Base-by-base conservation (phyloP, 108 stramenopile species). In the Cyclotella baltica region DNA sequence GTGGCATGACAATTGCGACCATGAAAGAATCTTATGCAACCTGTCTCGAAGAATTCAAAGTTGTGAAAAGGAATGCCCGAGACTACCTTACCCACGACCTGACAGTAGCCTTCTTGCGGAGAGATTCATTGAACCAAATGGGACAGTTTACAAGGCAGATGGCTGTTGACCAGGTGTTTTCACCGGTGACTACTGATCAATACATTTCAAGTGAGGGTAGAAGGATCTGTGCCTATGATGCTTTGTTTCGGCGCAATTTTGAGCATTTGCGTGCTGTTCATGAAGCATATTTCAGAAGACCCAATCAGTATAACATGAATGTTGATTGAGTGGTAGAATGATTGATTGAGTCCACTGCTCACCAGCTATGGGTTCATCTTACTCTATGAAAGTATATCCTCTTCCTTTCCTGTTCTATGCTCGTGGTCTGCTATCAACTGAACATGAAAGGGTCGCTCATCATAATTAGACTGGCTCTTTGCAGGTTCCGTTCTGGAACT, bases 31-130 rank as follows among this genome's bases (percentile, higher is more conserved):
- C 36, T 23, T 78, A 47, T 51, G 64, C 47, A 18, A 30, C 62
- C 25, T 78, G 69, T 23, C 30, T 40, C 33, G 77, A 78, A 78
- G 77, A 78, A 63, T 83, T 78, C 46, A 63, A 61, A 28, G 72
- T 37, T 18, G 67, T 78, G 70, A 83, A 83, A 37, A 73, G 40
- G 40, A 83, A 83, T 70, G 82, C 72, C 53, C 64, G 43, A 33
- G 82, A 83, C 38, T 83, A 83, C 25, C 58, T 83, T 16, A 53
- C 43, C 15, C 36, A 65, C 0, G 53, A 64, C 10, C 67, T 73
- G 53, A 70, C 69, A 16, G 47, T 36, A 16, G 62, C 36, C 18
- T 81, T 75, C 47, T 55, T 81, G 16, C 73, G 69, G 23, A 68
- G 73, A 16, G 80, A 81, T 55, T 37, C 28, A 4, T 30, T 51